phyloP scores from a whole-genome alignment of 2,329 filamentous ascomycete species.

The Aspergillus sp. region DNA sequence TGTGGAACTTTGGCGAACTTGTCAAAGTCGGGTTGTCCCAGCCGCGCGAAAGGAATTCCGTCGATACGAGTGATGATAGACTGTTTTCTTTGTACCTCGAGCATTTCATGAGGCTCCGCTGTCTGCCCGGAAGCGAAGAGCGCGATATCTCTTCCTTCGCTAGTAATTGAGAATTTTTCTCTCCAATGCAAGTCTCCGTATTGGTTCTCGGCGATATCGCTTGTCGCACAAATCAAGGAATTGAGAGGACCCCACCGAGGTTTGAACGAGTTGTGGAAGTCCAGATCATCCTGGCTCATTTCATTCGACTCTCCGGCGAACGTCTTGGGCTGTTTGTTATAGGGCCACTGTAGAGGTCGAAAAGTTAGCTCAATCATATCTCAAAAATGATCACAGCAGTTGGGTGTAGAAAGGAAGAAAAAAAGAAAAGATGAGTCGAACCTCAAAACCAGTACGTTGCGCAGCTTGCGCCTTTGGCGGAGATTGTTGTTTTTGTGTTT shows the following conservation, averaged over 20 bases:
- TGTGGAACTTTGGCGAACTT: conserved; percentile 36
- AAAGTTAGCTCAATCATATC: conserved; percentile 33
- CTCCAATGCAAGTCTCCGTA: conserved; percentile 49
- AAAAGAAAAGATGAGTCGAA: conserved; percentile 66
- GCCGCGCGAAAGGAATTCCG: conserved; percentile 61
- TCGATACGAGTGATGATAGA: conserved; percentile 56
- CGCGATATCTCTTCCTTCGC: conserved; percentile 38
- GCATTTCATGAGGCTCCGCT: conserved; percentile 33
- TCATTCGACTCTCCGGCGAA: conserved; percentile 64
- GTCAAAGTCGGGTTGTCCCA: conserved; percentile 39
- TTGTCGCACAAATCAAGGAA: conserved; percentile 67
- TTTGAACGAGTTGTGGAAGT: conserved; percentile 74
- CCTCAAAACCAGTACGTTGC: conserved; percentile 77
- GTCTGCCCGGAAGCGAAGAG: conserved; percentile 32
- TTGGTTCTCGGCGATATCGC: conserved; percentile 37
- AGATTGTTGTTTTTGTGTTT: conserved; percentile 48
- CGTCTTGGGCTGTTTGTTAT: conserved; percentile 76
- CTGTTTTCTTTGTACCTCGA: conserved; percentile 41
- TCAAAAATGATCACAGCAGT: background rate
- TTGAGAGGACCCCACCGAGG: conserved; percentile 79
- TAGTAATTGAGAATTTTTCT: conserved; percentile 54
- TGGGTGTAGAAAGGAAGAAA: conserved; percentile 33
- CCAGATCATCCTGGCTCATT: conserved; percentile 66
- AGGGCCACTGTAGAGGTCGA: conserved; percentile 72
- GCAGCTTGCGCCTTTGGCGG: conserved; percentile 59